Base-by-base conservation (phyloP, 2,329 filamentous ascomycete genomes). In the Dothistroma pini region DNA sequence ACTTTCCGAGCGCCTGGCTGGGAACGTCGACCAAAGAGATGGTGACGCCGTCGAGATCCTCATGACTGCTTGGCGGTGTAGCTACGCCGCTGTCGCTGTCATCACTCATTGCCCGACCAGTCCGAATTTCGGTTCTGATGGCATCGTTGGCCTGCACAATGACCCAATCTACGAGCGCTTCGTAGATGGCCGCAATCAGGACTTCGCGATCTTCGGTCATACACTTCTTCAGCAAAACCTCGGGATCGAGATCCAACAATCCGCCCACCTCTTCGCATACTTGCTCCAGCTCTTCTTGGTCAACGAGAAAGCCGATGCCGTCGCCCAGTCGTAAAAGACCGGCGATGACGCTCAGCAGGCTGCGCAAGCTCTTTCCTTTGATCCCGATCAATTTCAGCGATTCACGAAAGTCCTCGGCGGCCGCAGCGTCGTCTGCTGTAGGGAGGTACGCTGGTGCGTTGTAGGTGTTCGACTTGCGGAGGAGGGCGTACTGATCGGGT, bases 81-180 rank as follows among this genome's bases (percentile, higher is more conserved):
- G 82, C 77, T 7, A 80, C 79, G 25, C 83, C 85, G 14, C 79
- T 83, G 53, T 80, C 78, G 59, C 81, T 90, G 57, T 88, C 88
- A 22, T 83, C 83, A 0, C 87, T 89, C 0, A 85, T 85, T 41
- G 88, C 84, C 55, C 83, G 83, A 59, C 86, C 85, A 25, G 83
- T 83, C 21, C 83, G 80, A 74, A 97, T 85, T 68, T 97, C 91
- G 3, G 81, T 81, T 0, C 86, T 82, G 70, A 99, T 96, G 11
- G 93, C 85, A 35, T 88, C 84, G 69, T 99, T 99, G 59, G 93
- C 93, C 72, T 93, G 95, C 59, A 82, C 79, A 63, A 99, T 89
- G 14, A 99, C 89, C 90, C 92, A 97, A 73, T 97, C 95, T 0
- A 99, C 92, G 29, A 97, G 80, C 12, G 93, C 88, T 76, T 99